phyloP scores from a whole-genome alignment of 2,329 filamentous ascomycete genomes.

The Alternaria angustiovoidea region DNA sequence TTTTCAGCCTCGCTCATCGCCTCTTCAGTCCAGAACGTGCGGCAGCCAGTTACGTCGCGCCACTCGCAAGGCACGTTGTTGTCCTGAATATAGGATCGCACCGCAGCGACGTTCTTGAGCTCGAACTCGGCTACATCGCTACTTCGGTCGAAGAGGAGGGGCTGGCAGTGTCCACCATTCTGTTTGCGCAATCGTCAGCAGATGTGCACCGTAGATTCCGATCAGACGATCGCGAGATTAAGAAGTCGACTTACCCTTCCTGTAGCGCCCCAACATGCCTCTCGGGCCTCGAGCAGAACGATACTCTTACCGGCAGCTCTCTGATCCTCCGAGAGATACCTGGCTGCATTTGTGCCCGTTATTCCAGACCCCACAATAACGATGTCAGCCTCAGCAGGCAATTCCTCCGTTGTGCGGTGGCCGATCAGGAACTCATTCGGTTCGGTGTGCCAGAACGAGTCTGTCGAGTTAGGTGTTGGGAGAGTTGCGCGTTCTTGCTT shows the following conservation, averaged over 20 bases:
- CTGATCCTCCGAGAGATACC: conserved; percentile 63
- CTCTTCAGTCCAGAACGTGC: conserved; percentile 66
- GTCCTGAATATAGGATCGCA: conserved; percentile 65
- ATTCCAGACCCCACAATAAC: conserved; percentile 80
- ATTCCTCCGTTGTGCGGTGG: conserved; percentile 70
- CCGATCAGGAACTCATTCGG: conserved; percentile 70
- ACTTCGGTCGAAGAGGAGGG: conserved; percentile 68
- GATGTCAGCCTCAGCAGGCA: conserved; percentile 71
- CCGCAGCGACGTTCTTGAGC: conserved; percentile 69
- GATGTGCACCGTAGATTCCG: background rate
- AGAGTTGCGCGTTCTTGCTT: conserved; percentile 54
- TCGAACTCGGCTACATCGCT: conserved; percentile 75
- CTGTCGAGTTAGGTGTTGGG: conserved; percentile 67
- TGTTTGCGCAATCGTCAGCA: conserved; percentile 29
- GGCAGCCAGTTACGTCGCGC: conserved; percentile 68
- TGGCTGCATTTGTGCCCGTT: conserved; percentile 75
- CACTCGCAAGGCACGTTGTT: conserved; percentile 75
- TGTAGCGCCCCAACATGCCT: conserved; percentile 84
- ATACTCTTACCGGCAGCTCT: conserved; percentile 60
- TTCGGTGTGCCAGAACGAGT: conserved; percentile 77
- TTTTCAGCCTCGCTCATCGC: conserved; percentile 62
- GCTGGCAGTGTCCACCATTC: conserved; percentile 74
- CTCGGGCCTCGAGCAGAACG: conserved; percentile 78
- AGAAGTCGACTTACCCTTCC: conserved; percentile 66
- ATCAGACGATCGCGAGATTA: background rate